Evolutionary conservation across 2,329 filamentous ascomycete species (phyloP), one percentile per base, ranked within the genome.

Genomic region (Acrocalymma vagum): DNA sequence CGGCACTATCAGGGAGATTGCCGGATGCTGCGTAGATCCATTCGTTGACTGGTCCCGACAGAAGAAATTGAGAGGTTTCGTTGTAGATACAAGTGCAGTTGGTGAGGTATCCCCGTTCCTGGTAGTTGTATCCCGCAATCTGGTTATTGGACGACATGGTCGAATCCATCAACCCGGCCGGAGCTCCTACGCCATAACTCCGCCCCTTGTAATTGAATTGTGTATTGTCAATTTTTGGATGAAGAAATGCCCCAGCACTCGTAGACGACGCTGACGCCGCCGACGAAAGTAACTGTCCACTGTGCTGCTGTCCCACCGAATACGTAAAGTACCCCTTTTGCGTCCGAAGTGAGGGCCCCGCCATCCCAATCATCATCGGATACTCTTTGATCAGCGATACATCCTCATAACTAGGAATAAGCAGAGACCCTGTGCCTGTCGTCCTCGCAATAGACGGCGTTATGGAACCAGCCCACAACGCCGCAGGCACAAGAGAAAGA

Each of bases 121-220:
- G 50, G 24, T 65, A 73, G 8, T 45, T 41, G 43, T 71, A 72
- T 9, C 51, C 50, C 4, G 51, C 55, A 10, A 49, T 53, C 17
- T 55, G 50, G 8, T 10, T 37, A 25, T 54, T 49, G 13, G 51
- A 48, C 9, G 40, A 31, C 5, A 63, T 58, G 3, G 23, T 15
- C 8, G 43, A 32, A 27, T 63, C 60, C 27, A 48, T 53, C 4
- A 63, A 43, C 9, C 58, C 56, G 6, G 70, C 61, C n/a, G 73
- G 65, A 30, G 70, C 70, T 38, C 71, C 72, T 14, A 74, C 71
- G 53, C 72, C 72, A 53, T 74, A 74, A 1, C 71, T 68, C 52
- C 74, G 69, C 29, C 58, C 58, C 5, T 41, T 37, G 36, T 62
- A 62, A 32, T 56, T 62, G 38, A 58, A 63, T 15, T 55, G 58